Evolutionary conservation across 176 grass and related monocot species (phyloP), one percentile per base, ranked within the genome.

Genomic region (Poa pratensis): DNA sequence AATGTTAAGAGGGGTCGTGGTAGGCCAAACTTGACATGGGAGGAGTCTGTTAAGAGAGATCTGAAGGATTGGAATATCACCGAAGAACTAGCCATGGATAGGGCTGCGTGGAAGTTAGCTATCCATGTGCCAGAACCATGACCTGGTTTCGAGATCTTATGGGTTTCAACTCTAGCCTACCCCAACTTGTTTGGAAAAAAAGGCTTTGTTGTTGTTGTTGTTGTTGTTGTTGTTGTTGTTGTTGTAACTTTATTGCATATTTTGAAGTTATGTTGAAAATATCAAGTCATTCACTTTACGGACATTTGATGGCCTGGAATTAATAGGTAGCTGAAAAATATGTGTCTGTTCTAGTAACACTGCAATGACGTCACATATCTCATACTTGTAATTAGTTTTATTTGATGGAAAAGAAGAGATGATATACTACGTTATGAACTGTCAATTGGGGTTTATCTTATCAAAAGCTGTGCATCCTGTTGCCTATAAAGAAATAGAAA

Each of bases 291-390:
- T 40, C 7, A 16, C 46, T 54, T 85, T 66, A 51, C 27, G 26
- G 17, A 72, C 24, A 9, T 76, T 50, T 42, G 13, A 46, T 28
- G 11, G 51, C 64, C 51, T 83, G 60, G 64, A 12, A 62, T 87
- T 64, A 5, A 80, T 80, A 27, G 54, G 49, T 65, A 80, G 46
- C 12, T 53, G 32, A 23, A 75, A 68, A 75, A 68, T 66, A 57
- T 69, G 13, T 63, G 45, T 78, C 18, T 76, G 7, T 83, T 23
- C 18, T 79, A 86, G 54, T 79, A 83, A 23, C n/a, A 60, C 39
- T 54, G 79, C 34, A 58, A 58, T 74, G 34, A 74, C 65, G 5
- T 68, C 58, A 81, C 17, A 18, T 27, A 54, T 80, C 27, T 88
- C 60, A 20, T 46, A 53, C 42, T 30, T 57, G 49, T 67, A 59